phyloP scores from a whole-genome alignment of 2,329 filamentous ascomycete genomes.

The Lasiodiplodia hormozganensis region DNA sequence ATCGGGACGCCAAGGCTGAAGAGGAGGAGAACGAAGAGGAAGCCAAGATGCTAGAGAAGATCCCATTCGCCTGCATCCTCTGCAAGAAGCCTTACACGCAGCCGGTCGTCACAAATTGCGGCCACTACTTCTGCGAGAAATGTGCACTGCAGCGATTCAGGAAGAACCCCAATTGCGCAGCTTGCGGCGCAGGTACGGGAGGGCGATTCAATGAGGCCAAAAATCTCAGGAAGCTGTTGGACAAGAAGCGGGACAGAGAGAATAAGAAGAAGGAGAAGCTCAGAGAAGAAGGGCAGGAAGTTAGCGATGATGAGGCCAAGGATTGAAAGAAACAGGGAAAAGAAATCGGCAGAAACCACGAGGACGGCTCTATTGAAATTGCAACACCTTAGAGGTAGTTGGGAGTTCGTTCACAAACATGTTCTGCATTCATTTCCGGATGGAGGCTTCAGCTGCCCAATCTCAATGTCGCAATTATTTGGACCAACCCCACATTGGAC shows the following conservation, averaged over 20 bases:
- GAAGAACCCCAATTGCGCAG: constrained; percentile 85
- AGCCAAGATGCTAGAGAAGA: constrained; percentile 76
- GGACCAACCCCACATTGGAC: background rate
- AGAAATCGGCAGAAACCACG: background rate
- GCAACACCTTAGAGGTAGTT: too few relatives aligned
- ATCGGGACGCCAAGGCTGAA: constrained; percentile 50
- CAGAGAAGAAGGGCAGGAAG: constrained; percentile 60
- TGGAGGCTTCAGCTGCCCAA: too few relatives aligned
- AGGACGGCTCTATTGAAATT: too few relatives aligned
- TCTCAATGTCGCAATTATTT: too few relatives aligned
- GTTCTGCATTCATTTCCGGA: too few relatives aligned
- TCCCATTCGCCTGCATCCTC: constrained; percentile 89
- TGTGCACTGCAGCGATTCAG: constrained; percentile 88
- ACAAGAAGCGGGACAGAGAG: constrained; percentile 71
- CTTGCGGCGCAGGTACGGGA: constrained; percentile 82
- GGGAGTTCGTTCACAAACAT: too few relatives aligned
- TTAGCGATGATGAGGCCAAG: constrained; percentile 54
- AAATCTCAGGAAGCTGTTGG: constrained; percentile 79
- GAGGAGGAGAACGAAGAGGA: constrained; percentile 66
- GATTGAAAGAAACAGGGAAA: constrained; percentile 5
- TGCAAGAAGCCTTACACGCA: constrained; percentile 79
- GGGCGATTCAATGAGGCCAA: constrained; percentile 92
- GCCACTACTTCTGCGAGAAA: constrained; percentile 93
- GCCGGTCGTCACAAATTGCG: constrained; percentile 87
- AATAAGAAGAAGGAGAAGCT: constrained; percentile 64